A percentile compares a stretch with the other conserved stretches of the same genome.
phyloP scores from a whole-genome alignment of 2,329 filamentous ascomycete genomes.

The Aaosphaeria pasadenensis region DNA sequence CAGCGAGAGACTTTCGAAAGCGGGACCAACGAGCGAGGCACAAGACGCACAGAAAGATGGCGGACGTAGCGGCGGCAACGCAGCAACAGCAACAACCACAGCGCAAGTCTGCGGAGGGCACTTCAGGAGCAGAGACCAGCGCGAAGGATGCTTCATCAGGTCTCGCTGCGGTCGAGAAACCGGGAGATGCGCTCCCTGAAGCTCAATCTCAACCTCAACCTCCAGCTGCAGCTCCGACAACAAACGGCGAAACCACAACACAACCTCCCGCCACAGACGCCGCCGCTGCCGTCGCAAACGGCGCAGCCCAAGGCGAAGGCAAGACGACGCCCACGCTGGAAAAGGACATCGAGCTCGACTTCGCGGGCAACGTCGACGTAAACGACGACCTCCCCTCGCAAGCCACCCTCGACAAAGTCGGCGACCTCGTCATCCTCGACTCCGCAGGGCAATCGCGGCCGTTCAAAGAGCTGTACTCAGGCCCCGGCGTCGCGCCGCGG shows the following conservation, averaged over 20 bases:
- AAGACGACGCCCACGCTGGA: slow-evolving; percentile 29
- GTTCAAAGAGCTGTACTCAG: slow-evolving; percentile 37
- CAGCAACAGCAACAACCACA: no score
- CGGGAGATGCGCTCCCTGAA: no score
- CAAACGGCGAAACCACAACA: not conserved
- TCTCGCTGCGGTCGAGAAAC: no score
- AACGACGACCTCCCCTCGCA: slow-evolving; percentile 34
- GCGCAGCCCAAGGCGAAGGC: slow-evolving; percentile 1
- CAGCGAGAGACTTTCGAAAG: not conserved
- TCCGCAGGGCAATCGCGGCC: slow-evolving; percentile 30
- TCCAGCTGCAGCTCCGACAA: not conserved
- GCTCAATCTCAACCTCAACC: not conserved
- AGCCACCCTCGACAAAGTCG: slow-evolving; percentile 25
- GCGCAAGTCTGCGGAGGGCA: no score
- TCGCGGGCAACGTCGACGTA: slow-evolving; percentile 34
- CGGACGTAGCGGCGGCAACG: no score
- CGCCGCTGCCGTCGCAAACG: slow-evolving; percentile 3
- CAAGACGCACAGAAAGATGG: no score
- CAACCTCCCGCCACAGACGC: not conserved
- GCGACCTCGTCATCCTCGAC: slow-evolving; percentile 34
- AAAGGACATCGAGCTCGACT: slow-evolving; percentile 23
- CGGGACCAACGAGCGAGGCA: no score
- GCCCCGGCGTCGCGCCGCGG: slow-evolving; percentile 36
- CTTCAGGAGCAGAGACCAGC: no score
- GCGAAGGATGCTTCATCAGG: no score